A percentile compares a stretch with the other conserved stretches of the same genome.
Evolutionary conservation across 352 stramenopile species (phyloP).

Genomic region (Phytophthora tubulina): DNA sequence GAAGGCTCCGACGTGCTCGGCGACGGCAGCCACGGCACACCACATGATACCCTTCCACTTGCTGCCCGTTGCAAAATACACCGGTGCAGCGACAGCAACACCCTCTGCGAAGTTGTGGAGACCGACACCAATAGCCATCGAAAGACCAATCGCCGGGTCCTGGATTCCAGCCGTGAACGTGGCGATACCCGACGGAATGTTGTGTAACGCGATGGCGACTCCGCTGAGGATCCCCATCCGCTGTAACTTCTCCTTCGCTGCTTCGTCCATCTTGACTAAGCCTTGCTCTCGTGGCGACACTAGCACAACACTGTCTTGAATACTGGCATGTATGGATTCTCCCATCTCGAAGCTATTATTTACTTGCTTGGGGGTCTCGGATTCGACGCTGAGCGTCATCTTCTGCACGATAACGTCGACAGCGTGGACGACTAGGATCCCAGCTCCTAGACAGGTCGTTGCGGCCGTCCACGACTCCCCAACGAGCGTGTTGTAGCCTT

Average conservation of each 20-base stretch:
- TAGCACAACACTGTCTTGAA: constrained; percentile 38
- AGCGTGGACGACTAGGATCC: constrained; percentile 68
- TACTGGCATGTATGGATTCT: constrained; percentile 21
- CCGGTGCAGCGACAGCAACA: constrained; percentile 94
- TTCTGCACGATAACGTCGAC: constrained; percentile 59
- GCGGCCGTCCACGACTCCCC: constrained; percentile 75
- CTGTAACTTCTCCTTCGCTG: constrained; percentile 64
- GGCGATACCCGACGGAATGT: constrained; percentile 97
- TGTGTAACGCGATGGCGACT: constrained; percentile 96
- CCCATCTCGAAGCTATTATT: not conserved
- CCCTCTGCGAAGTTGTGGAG: constrained; percentile 98
- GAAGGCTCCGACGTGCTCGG: constrained; percentile 93
- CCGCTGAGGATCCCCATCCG: constrained; percentile 93
- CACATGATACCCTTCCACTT: constrained; percentile 95
- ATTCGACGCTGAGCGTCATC: constrained; percentile 40
- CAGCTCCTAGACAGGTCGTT: constrained; percentile 87
- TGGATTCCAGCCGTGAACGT: constrained; percentile 94
- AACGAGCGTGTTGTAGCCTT: constrained; percentile 27
- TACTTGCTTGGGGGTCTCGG: constrained; percentile 22
- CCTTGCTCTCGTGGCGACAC: constrained; percentile 36
- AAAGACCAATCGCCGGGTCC: constrained; percentile 87
- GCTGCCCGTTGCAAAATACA: constrained; percentile 97
- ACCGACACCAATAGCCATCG: constrained; percentile 94
- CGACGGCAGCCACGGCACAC: constrained; percentile 84
- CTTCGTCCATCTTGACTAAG: constrained; percentile 51